Evolutionary conservation across 805 yeast genomes (phyloP).

Genomic region (Lipomyces starkeyi): DNA sequence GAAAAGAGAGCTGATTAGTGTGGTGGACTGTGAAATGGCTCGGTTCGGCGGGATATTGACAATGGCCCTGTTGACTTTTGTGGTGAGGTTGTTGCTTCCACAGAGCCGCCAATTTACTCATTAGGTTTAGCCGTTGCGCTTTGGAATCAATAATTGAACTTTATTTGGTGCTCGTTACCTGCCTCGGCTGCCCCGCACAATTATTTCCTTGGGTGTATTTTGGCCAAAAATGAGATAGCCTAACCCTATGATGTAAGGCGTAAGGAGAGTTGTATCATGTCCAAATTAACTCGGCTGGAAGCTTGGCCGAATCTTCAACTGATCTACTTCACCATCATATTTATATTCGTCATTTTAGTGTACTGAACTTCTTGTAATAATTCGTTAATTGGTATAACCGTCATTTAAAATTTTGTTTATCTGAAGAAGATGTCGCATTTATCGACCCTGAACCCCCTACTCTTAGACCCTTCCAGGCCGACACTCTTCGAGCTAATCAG

Average conservation of each 20-base stretch:
- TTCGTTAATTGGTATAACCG: neutral
- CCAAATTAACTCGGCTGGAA: too few relatives aligned
- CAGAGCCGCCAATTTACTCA: neutral
- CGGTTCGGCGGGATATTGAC: neutral
- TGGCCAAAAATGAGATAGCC: neutral
- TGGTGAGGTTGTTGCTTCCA: neutral
- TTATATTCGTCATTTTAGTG: neutral
- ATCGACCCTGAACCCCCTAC: constrained; percentile 68
- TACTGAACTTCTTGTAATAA: neutral
- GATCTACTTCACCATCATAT: too few relatives aligned
- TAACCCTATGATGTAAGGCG: too few relatives aligned
- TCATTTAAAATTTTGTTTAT: neutral
- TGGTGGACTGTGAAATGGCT: neutral
- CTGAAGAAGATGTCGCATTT: constrained; percentile 26
- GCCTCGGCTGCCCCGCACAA: neutral
- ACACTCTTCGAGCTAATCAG: constrained; percentile 89
- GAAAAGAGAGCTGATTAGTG: neutral
- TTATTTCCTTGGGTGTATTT: too few relatives aligned
- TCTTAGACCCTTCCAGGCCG: constrained; percentile 76
- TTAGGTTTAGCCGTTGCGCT: neutral
- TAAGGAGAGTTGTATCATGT: too few relatives aligned
- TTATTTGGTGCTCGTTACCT: too few relatives aligned
- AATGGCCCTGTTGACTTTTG: neutral
- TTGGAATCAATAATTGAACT: neutral
- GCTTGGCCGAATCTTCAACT: too few relatives aligned